Evolutionary conservation across 495 filamentous ascomycete genomes (phyloP), one percentile per base, ranked within the genome.

Genomic region (Neurospora pannonica): DNA sequence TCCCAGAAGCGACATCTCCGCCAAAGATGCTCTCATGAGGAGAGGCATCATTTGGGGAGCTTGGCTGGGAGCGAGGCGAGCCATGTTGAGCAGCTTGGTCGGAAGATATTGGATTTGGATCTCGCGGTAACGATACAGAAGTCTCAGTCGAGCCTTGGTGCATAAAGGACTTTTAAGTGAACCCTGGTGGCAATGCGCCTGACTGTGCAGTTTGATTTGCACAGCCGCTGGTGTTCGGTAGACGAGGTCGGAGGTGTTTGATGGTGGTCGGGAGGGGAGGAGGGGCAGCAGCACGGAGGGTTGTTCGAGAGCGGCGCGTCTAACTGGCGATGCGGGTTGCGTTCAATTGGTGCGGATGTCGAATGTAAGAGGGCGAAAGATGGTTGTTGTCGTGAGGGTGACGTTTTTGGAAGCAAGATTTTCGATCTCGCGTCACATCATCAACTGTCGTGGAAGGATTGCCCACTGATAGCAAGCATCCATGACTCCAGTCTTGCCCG

Each of bases 121-220:
- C 54, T 19, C 54, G 54, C 5, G 54, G 54, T 67, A 36, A 1
- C 0, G 54, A 67, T 31, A 67, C 87, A 80, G 86, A 86, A 86
- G 85, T 85, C 82, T 89, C 87, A 82, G 86, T 83, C 78, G 87
- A 87, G 89, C 92, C 91, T 89, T 91, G 84, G 90, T 95, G 94
- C 94, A 97, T 97, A 97, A 90, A 97, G 85, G 84, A 81, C 54
- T 81, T 82, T 83, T 84, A 75, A 76, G 74, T 79, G 81, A 82
- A 78, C 83, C 76, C 72, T 77, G 79, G 77, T 74, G 74, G 72
- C 71, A 73, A 42, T 76, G 72, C 69, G 78, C 82, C 82, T 82
- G 92, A 93, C 93, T 92, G 93, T 94, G 89, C 92, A 79, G 72
- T 15, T 76, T 17, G 71, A 69, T 60, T 77, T 78, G 82, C 82